Percentiles rank a stretch among this genome's conserved stretches.
Conservation (phyloP, 306 rosid genomes). For the Inga leiocalycina region DNA sequence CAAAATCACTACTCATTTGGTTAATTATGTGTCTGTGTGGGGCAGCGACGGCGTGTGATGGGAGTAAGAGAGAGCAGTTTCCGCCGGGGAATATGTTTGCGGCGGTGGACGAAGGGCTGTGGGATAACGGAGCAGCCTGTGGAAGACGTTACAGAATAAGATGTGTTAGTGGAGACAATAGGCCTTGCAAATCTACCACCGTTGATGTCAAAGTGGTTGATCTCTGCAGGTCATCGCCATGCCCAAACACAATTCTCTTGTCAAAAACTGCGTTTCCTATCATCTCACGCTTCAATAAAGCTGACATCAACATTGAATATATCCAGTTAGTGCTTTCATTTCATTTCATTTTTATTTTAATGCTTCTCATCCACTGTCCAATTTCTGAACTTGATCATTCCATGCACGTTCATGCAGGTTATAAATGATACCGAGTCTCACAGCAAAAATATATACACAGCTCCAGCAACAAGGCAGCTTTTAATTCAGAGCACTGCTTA, state of each 20-base stretch:
- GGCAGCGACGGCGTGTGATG: not conserved
- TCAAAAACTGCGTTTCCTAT: slow-evolving; percentile 59
- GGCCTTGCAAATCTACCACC: slow-evolving; percentile 63
- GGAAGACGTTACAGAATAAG: slow-evolving; percentile 72
- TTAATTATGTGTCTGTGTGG: not conserved
- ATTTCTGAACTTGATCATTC: not conserved
- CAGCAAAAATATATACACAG: not conserved
- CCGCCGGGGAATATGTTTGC: not conserved
- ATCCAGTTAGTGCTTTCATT: slow-evolving; percentile 42
- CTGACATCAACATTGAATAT: slow-evolving; percentile 65
- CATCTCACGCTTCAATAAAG: slow-evolving; percentile 11
- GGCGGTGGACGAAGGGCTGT: not conserved
- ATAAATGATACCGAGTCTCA: not conserved
- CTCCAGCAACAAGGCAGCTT: not conserved
- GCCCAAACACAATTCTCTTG: slow-evolving; percentile 54
- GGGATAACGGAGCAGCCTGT: slow-evolving; percentile 42
- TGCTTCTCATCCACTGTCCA: not conserved
- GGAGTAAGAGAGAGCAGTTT: not conserved
- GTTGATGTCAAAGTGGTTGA: slow-evolving; percentile 72
- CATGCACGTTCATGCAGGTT: slow-evolving; percentile 28
- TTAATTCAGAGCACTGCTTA: not conserved
- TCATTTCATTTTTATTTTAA: not conserved
- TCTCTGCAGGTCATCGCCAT: slow-evolving; percentile 46
- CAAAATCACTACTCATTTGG: not conserved
- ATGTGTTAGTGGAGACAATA: slow-evolving; percentile 63